These are phyloP conservation scores for Phytopythium vexans DNA, from an alignment of 352 stramenopile species.

Conservation along the genomic window DNA sequence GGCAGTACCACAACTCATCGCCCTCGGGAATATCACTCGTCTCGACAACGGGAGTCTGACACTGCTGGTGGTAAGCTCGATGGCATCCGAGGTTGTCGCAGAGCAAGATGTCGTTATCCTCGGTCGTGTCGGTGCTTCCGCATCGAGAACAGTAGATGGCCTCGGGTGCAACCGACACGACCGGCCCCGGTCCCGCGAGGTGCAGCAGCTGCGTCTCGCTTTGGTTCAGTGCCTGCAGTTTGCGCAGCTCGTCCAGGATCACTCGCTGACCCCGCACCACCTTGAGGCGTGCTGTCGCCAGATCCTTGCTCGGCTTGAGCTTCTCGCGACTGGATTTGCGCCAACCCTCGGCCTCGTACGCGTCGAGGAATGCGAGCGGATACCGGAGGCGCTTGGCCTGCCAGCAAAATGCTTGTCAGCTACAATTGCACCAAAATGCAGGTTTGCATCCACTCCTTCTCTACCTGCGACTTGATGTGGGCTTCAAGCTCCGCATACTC, in stretches of 20 bases:
- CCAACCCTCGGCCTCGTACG: slow-evolving; percentile 84
- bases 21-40: slow-evolving; percentile 64
- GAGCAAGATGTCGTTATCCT: slow-evolving; percentile 83
- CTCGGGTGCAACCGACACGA: slow-evolving; percentile 12
- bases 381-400: slow-evolving; percentile 60
- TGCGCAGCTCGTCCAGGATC: slow-evolving; percentile 38
- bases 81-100: slow-evolving; percentile 73
- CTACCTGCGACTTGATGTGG: slow-evolving; percentile 38
- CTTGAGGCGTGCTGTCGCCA: slow-evolving; percentile 47
- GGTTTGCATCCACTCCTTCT: slow-evolving; percentile 3
- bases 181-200: slow-evolving; percentile 12
- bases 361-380: slow-evolving; percentile 74
- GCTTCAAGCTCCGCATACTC: slow-evolving; percentile 28
- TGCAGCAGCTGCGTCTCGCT: slow-evolving; percentile 49
- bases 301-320: slow-evolving; percentile 75
- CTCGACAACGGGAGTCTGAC: slow-evolving; percentile 52
- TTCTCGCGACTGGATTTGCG: slow-evolving; percentile 71
- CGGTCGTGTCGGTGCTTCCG: slow-evolving; percentile 49
- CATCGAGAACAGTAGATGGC: slow-evolving; percentile 82
- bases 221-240: slow-evolving; percentile 35
- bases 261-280: slow-evolving; percentile 50
- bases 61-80: slow-evolving; percentile 80
- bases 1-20: slow-evolving; percentile 77
- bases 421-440: neutral
- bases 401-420: neutral